A percentile compares a stretch with the other conserved stretches of the same genome.
These are phyloP conservation scores for Gentiana straminea DNA, from an alignment of 257 asterid species.

Conservation along the genomic window DNA sequence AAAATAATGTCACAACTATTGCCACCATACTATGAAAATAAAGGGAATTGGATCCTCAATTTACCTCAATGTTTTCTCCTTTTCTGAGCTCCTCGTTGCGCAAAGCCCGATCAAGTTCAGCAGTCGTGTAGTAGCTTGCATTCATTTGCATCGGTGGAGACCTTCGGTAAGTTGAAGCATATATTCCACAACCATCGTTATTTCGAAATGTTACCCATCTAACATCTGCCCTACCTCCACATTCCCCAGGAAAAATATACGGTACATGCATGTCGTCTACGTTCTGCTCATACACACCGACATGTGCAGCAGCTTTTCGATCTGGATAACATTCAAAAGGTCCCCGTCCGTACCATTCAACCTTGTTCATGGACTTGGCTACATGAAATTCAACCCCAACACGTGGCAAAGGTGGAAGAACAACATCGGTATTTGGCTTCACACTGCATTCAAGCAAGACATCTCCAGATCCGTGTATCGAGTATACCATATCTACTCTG, in stretches of 20 bases:
- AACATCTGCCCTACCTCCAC: conserved; percentile 83
- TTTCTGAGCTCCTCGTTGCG: conserved; percentile 57
- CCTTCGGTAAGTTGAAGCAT: conserved; percentile 58
- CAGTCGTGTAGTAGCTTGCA: conserved; percentile 80
- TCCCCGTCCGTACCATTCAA: conserved; percentile 86
- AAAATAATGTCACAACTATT: too few species aligned
- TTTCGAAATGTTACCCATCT: conserved; percentile 79
- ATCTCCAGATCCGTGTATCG: conserved; percentile 73
- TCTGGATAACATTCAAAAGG: conserved; percentile 98
- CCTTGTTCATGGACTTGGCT: conserved; percentile 58
- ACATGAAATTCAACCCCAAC: conserved; percentile 78
- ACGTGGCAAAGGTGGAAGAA: conserved; percentile 91
- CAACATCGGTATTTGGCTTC: conserved; percentile 45
- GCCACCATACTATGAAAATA: too few species aligned
- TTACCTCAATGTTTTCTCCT: conserved; percentile 80
- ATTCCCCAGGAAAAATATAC: conserved; percentile 71
- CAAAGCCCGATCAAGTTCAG: conserved; percentile 88
- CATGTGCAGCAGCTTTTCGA: conserved; percentile 84
- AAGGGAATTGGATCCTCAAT: not conserved
- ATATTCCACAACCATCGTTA: conserved; percentile 62
- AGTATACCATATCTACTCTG: conserved; percentile 41
- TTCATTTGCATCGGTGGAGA: conserved; percentile 87
- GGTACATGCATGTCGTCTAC: conserved; percentile 87
- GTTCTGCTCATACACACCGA: conserved; percentile 53
- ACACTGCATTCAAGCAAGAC: conserved; percentile 63